A percentile compares a stretch with the other conserved stretches of the same genome.
Conservation (phyloP, 345 rosid species). For the Hypericum perforatum region DNA sequence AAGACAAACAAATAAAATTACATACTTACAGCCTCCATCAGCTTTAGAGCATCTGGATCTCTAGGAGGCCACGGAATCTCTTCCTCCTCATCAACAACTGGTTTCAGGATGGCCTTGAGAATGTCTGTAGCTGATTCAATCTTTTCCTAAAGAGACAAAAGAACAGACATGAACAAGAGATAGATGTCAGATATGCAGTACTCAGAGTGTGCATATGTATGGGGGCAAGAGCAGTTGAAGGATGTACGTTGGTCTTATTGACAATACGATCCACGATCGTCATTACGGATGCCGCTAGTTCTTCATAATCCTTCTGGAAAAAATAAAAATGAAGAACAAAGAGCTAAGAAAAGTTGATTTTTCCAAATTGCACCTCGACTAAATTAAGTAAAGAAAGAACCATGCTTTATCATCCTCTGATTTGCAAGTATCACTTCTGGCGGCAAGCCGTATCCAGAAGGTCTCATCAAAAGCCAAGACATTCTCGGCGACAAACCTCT, state of each 20-base stretch:
- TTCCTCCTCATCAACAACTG: conserved; percentile 52
- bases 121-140: conserved; percentile 81
- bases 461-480: conserved; percentile 75
- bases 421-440: conserved; percentile 75
- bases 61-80: conserved; percentile 82
- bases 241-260: conserved; percentile 61
- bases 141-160: conserved; percentile 46
- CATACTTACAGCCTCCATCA: conserved; percentile 55
- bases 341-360: conserved; percentile 8
- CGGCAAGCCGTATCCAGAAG: conserved; percentile 84
- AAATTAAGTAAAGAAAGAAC: conserved; percentile 27
- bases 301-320: conserved; percentile 87
- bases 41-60: conserved; percentile 54
- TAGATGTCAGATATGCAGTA: not conserved
- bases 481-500: conserved; percentile 70
- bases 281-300: conserved; percentile 71
- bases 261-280: conserved; percentile 72
- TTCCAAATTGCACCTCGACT: too few relatives aligned
- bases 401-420: conserved; percentile 91
- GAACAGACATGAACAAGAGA: not conserved
- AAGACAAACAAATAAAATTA: conserved; percentile 2
- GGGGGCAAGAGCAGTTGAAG: conserved; percentile 6
- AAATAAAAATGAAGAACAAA: conserved; percentile 9
- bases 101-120: conserved; percentile 62
- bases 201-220: not conserved